These are phyloP conservation scores for Tuber umbilicatum DNA, from an alignment of 495 filamentous ascomycete genomes.

Conservation along the genomic window DNA sequence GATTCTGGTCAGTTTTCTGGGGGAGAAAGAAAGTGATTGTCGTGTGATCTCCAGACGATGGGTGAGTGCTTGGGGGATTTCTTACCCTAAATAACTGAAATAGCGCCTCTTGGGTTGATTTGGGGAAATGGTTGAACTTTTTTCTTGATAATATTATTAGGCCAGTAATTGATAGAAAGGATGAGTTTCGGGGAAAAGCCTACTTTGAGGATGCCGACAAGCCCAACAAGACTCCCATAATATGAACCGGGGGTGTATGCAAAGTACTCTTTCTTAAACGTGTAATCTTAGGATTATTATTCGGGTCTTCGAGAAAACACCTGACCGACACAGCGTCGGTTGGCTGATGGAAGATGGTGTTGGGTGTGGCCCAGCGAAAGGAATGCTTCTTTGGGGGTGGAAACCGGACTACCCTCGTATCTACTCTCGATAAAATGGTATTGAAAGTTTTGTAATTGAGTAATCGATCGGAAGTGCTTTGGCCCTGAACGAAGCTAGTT, in stretches of 20 bases:
- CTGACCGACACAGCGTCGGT: not conserved
- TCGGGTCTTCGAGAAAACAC: not conserved
- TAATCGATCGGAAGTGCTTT: not conserved
- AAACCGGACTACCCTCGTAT: not conserved
- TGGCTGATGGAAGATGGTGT: not conserved
- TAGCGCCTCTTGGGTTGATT: no score
- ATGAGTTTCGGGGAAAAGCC: no score
- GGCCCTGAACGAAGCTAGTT: not conserved
- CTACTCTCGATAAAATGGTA: not conserved
- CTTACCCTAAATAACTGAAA: not conserved
- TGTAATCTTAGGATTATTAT: not conserved
- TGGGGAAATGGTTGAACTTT: no score
- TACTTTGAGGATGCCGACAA: not conserved
- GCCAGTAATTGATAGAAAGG: no score
- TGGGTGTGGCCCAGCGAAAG: not conserved
- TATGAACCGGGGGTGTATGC: not conserved
- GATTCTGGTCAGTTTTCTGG: not conserved
- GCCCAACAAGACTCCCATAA: not conserved
- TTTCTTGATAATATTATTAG: no score
- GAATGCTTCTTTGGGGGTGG: not conserved
- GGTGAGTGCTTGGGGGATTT: not conserved
- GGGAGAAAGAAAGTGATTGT: not conserved
- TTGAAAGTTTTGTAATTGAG: not conserved
- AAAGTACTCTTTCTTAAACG: not conserved
- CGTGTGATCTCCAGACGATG: not conserved